Evolutionary conservation across 1,284 basidiomycete genomes (phyloP).

Genomic region (Fomitopsis betulina): DNA sequence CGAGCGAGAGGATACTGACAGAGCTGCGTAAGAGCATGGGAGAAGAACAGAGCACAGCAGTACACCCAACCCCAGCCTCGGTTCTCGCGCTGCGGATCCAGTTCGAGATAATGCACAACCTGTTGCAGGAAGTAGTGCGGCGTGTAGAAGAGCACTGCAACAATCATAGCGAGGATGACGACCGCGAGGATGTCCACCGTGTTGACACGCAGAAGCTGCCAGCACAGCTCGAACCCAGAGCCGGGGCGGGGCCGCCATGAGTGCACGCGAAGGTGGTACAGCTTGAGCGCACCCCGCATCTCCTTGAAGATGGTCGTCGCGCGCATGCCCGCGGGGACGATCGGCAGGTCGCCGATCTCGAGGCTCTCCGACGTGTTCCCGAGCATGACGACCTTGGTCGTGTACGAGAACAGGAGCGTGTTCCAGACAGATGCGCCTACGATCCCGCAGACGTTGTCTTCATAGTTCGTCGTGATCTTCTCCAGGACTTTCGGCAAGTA

Average conservation of each 20-base stretch:
- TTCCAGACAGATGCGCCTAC: slow-evolving; percentile 47
- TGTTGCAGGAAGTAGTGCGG: slow-evolving; percentile 75
- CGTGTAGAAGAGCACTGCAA: slow-evolving; percentile 71
- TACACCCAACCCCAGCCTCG: slow-evolving; percentile 73
- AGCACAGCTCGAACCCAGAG: slow-evolving; percentile 60
- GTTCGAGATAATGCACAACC: slow-evolving; percentile 74
- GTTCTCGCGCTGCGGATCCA: slow-evolving; percentile 46
- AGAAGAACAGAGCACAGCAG: slow-evolving; percentile 62
- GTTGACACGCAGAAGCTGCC: slow-evolving; percentile 56
- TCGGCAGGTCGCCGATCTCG: slow-evolving; percentile 82
- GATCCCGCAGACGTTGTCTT: slow-evolving; percentile 64
- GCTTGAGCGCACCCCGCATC: slow-evolving; percentile 37
- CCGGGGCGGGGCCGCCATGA: slow-evolving; percentile 44
- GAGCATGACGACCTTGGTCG: slow-evolving; percentile 79
- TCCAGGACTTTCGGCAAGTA: slow-evolving; percentile 70
- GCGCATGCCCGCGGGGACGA: slow-evolving; percentile 71
- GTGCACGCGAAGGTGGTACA: slow-evolving; percentile 38
- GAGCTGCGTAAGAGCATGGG: slow-evolving; percentile 57
- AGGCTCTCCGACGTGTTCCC: slow-evolving; percentile 70
- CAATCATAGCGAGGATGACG: slow-evolving; percentile 51
- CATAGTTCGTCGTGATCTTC: slow-evolving; percentile 47
- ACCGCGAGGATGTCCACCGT: slow-evolving; percentile 35
- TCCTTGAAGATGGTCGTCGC: slow-evolving; percentile 41
- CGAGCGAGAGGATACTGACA: slow-evolving; percentile 35
- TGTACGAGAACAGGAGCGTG: slow-evolving; percentile 74